phyloP scores from a whole-genome alignment of 192 early-diverging fungal genomes.

The Podila verticillata region DNA sequence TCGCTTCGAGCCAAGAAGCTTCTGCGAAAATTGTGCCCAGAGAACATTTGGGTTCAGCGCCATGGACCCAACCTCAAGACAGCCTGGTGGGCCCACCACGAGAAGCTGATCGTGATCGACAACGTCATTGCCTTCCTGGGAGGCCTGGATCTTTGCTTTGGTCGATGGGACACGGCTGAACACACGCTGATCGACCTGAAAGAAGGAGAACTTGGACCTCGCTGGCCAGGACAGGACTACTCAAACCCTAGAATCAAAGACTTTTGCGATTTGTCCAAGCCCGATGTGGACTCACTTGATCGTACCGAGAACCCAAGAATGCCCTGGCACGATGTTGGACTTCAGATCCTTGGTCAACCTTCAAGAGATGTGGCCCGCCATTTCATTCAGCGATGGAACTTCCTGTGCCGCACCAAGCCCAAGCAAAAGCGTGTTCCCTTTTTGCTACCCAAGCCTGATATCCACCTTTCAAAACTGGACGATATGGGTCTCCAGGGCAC shows the following conservation, averaged over 20 bases:
- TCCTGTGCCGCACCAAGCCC: constrained; percentile 68
- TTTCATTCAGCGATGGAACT: constrained; percentile 91
- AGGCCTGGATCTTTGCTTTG: constrained; percentile 87
- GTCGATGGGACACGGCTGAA: constrained; percentile 80
- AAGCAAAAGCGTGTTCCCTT: constrained; percentile 68
- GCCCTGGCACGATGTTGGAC: constrained; percentile 90
- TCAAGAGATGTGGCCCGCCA: constrained; percentile 82
- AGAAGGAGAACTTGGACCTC: constrained; percentile 49
- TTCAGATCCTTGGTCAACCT: constrained; percentile 78
- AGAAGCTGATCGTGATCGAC: constrained; percentile 83
- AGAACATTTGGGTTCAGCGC: constrained; percentile 82
- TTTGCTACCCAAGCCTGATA: constrained; percentile 75
- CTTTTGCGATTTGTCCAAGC: constrained; percentile 66
- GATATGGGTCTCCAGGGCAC: constrained; percentile 66
- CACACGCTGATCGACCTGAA: constrained; percentile 75
- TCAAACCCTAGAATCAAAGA: constrained; percentile 85
- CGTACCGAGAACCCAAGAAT: constrained; percentile 68
- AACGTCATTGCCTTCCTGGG: constrained; percentile 84
- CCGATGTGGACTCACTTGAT: constrained; percentile 59
- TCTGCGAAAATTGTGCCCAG: constrained; percentile 68
- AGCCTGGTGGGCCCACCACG: constrained; percentile 86
- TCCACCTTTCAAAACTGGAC: constrained; percentile 50
- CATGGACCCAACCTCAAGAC: constrained; percentile 75
- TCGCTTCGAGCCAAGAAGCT: constrained; percentile 78
- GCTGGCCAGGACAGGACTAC: constrained; percentile 80